Evolutionary conservation across 805 yeast genomes (phyloP).

Genomic region (Vanderwaltozyma tropicalis): DNA sequence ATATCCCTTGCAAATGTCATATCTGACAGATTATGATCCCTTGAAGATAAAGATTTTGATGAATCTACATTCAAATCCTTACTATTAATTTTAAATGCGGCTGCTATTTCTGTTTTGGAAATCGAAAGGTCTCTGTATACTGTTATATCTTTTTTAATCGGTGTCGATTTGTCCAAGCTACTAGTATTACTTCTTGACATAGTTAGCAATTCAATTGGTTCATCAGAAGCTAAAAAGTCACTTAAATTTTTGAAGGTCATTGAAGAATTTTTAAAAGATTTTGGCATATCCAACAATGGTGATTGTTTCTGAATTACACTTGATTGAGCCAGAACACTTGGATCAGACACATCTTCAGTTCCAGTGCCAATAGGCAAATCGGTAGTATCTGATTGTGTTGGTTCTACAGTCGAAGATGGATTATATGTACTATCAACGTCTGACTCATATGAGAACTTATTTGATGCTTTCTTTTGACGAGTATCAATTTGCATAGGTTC

Average conservation of each 20-base stretch:
- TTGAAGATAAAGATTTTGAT: neutral
- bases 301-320: constrained; percentile 12
- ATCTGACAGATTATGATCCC: constrained; percentile 15
- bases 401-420: no score
- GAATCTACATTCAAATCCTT: neutral
- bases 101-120: neutral
- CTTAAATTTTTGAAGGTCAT: constrained; percentile 22
- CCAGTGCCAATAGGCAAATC: neutral
- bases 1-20: constrained; percentile 24
- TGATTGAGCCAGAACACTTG: constrained; percentile 22
- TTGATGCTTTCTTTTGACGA: no score
- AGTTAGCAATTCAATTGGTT: neutral
- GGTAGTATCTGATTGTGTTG: neutral
- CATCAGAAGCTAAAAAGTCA: constrained; percentile 12
- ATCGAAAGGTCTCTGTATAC: neutral
- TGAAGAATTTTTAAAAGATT: constrained; percentile 17
- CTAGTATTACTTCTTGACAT: neutral
- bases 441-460: no score
- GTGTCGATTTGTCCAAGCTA: neutral
- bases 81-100: constrained; percentile 6
- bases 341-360: constrained; percentile 5
- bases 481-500: no score
- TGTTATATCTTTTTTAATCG: constrained; percentile 1
- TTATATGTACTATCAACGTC: no score
- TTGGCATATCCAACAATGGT: constrained; percentile 14